Base-by-base conservation (phyloP, 2,329 filamentous ascomycete species). In the Fusarium sp. region DNA sequence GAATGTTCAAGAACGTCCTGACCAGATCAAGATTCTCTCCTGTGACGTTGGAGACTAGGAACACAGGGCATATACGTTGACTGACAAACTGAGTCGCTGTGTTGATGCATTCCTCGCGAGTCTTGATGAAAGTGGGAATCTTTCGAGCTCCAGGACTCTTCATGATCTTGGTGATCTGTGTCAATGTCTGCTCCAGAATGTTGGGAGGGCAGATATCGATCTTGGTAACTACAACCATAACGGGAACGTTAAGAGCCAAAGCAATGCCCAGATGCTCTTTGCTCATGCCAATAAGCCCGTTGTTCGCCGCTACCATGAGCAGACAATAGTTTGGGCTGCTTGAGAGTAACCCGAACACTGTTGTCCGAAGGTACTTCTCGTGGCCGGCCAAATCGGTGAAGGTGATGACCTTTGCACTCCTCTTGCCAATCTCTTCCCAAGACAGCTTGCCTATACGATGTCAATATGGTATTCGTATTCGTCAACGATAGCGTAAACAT, bases 161-260 rank as follows among this genome's bases (percentile, higher is more conserved):
- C 73, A 99, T 86, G 55, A 99, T 98, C 78, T 95, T 93, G 57
- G 91, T 95, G 69, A 99, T 89, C 80, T 98, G 95, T 14, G 90
- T 92, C 48, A 98, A 90, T 26, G 96, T 99, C 84, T 98, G 92
- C 82, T 97, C 90, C 27, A 99, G 85, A 77, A 99, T 98, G 73
- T 98, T 93, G 3, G 95, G 94, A 26, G 96, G 96, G 80, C 96
- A 98, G 60, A 98, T 98, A 79, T 98, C 96, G 71, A 98, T 97
- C 85, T 98, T 99, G 81, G 95, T 99, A 70, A 98, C 91, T 71
- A 98, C 91, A 6, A 98, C 95, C 93, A 99, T 97, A 75, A 99
- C 94, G 1, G 96, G 96, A 14, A 99, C 95, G 77, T 98, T 98
- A 55, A 99, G 85, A 1, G 96, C 95, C 35, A 98, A 85, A 0